A percentile compares a stretch with the other conserved stretches of the same genome.
Conservation (phyloP, 75 land plant species). For the Gnetum montanum region DNA sequence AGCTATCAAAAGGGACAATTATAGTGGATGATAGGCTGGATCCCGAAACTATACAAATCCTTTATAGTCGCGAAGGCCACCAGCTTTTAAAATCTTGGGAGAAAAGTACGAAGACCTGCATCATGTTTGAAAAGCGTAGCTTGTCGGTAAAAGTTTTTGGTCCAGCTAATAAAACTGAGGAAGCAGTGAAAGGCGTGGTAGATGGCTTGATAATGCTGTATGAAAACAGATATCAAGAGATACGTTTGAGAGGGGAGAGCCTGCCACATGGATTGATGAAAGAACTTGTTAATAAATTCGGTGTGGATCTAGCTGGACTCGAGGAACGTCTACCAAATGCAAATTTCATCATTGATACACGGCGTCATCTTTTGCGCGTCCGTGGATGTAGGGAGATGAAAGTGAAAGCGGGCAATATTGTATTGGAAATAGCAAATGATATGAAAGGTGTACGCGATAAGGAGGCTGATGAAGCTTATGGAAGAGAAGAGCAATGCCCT, state of each 20-base stretch:
- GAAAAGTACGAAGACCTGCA: conserved; percentile 42
- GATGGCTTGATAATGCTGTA: conserved; percentile 25
- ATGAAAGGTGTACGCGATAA: background rate
- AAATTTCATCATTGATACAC: conserved; percentile 32
- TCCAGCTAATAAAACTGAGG: conserved; percentile 12
- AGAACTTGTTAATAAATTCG: conserved; percentile 46
- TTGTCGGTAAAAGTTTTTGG: conserved; percentile 47
- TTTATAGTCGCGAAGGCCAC: conserved; percentile 53
- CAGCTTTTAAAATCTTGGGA: conserved; percentile 27
- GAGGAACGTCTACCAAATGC: conserved; percentile 38
- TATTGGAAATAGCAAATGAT: conserved; percentile 22
- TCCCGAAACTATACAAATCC: conserved; percentile 21
- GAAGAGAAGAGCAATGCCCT: conserved; percentile 35
- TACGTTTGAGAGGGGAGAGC: conserved; percentile 39
- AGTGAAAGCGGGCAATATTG: conserved; percentile 29
- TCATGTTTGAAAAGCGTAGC: conserved; percentile 45
- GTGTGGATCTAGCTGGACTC: conserved; percentile 57
- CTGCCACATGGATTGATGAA: conserved; percentile 55
- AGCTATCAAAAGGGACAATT: conserved; percentile 45
- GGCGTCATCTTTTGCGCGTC: conserved; percentile 38
- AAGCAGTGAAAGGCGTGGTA: conserved; percentile 31
- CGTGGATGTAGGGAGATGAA: conserved; percentile 40
- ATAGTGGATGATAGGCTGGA: conserved; percentile 36
- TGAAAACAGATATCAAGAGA: conserved; percentile 41
- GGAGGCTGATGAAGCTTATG: background rate